Base-by-base conservation (phyloP, 1,284 basidiomycete species). In the Sanghuangporus baumii region DNA sequence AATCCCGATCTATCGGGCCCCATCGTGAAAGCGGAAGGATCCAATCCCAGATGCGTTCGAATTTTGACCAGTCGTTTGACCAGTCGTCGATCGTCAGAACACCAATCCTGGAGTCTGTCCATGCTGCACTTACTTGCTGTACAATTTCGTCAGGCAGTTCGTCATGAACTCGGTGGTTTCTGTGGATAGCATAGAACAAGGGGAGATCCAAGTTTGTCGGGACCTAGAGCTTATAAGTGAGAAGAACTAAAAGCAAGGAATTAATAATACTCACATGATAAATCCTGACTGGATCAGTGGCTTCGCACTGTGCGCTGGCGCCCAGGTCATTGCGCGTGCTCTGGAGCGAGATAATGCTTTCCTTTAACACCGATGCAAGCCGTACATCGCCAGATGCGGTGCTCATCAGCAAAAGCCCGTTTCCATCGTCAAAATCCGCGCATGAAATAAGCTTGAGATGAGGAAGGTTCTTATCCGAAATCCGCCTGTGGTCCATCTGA, bases 351-450 rank as follows among this genome's bases (percentile, higher is more conserved):
- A 58, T 26, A n/a, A 57, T 37, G 8, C 34, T 8, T n/a, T 37
- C 36, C 47, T 52, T 12, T 12, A 60, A 7, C 36, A 62, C 47
- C 3, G 46, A 58, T 7, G 20, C 47, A 26, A 62, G 18, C 6
- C 41, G 43, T 18, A 58, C 37, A 46, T 58, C 61, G 14, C 61
- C 61, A 6, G 20, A 16, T 23, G 20, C 20, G 8, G 47, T 51
- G 12, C 61, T 55, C 18, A 52, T 36, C 7, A 57, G n/a, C 37
- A 62, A 57, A 6, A 57, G 26, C 9, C 61, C 61, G 9, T 34
- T 36, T 31, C 55, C 61, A 50, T 62, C 61, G 26, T 62, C 61
- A 20, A 62, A 62, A 16, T 57, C 61, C 5, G 52, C 46, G 31
- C 23, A 11, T 7, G 61, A 57, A 9, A 61, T 14, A 11, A 47